These are phyloP conservation scores for Hypoxylon sp. DNA, from an alignment of 2,329 filamentous ascomycete genomes.

Conservation along the genomic window DNA sequence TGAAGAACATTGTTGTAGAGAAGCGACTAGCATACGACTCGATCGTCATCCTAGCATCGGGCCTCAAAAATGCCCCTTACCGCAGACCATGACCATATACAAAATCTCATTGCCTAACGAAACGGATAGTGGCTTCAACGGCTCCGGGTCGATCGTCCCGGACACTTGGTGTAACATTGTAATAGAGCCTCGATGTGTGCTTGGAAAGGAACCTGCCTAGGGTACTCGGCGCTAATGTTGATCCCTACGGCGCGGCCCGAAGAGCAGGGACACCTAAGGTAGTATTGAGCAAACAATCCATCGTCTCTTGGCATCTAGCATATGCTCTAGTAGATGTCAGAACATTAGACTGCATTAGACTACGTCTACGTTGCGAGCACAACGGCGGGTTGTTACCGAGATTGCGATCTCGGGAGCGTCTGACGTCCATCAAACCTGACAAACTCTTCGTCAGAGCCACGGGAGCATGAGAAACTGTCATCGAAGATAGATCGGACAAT, in stretches of 20 bases:
- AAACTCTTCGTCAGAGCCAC: constrained; percentile 3
- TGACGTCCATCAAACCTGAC: constrained; percentile 20
- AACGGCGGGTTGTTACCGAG: constrained; percentile 36
- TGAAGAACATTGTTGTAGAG: constrained; percentile 8
- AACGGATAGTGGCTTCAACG: constrained; percentile 33
- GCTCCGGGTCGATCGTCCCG: constrained; percentile 29
- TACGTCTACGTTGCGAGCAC: constrained; percentile 19
- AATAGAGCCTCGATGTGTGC: constrained; percentile 29
- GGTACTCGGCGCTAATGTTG: constrained; percentile 27
- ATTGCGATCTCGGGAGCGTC: constrained; percentile 35
- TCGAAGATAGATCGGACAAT: constrained; percentile 33
- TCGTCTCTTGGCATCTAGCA: constrained; percentile 27
- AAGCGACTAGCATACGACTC: constrained; percentile 16
- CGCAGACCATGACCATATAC: constrained; percentile 26
- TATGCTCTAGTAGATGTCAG: constrained; percentile 5
- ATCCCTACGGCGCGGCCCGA: constrained; percentile 42
- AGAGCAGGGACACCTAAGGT: constrained; percentile 14
- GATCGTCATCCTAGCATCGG: constrained; percentile 24
- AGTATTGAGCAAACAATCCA: constrained; percentile 40
- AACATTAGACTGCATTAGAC: constrained; percentile 10
- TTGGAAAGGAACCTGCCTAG: constrained; percentile 13
- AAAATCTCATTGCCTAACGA: constrained; percentile 12
- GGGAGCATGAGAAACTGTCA: constrained; percentile 18
- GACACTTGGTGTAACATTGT: constrained; percentile 31
- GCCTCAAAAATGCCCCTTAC: constrained; percentile 32